Base-by-base conservation (phyloP, 2,329 filamentous ascomycete species). In the Alternaria tenuissima region DNA sequence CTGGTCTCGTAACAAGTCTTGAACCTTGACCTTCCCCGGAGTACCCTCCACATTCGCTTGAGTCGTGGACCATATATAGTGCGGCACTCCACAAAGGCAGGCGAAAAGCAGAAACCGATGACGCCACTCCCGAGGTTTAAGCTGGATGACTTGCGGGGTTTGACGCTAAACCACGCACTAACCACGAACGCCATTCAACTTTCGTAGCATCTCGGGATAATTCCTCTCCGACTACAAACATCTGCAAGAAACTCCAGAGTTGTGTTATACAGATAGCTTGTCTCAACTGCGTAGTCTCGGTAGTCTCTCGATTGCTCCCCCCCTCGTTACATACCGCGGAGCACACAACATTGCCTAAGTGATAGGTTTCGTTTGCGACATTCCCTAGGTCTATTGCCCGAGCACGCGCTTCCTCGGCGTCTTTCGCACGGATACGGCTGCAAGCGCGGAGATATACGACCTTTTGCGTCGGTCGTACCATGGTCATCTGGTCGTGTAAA, bases 141-240 rank as follows among this genome's bases (percentile, higher is more conserved):
- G 38, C 30, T 20, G 22, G 32, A 38, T 20, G 11, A 39, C 26
- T 56, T 56, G 52, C 52, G 57, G 57, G 57, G 57, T 56, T 36
- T 20, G 39, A 20, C 38, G 39, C 46, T 56, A 46, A 26, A 39
- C 22, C 16, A 38, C 30, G 46, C 46, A 49, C 46, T 20, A 18
- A 7, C 46, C 46, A 38, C 20, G 5, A 36, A 36, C 46, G 22
- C 22, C 14, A 36, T 8, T 18, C 46, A 24, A 24, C 46, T 38
- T 8, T 38, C 52, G 49, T 56, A 32, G 39, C 46, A 38, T 16
- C 20, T 54, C 55, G 55, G 55, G 34, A 34, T 41, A 39, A 58
- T 41, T 32, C 18, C 26, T 36, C 34, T 51, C 52, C 39, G 49
- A 34, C 20, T 22, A 32, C 26, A 30, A 54, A 16, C 32, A 24